These are phyloP conservation scores for Dactylorhiza incarnata DNA, from an alignment of 106 monocot species.

Conservation along the genomic window DNA sequence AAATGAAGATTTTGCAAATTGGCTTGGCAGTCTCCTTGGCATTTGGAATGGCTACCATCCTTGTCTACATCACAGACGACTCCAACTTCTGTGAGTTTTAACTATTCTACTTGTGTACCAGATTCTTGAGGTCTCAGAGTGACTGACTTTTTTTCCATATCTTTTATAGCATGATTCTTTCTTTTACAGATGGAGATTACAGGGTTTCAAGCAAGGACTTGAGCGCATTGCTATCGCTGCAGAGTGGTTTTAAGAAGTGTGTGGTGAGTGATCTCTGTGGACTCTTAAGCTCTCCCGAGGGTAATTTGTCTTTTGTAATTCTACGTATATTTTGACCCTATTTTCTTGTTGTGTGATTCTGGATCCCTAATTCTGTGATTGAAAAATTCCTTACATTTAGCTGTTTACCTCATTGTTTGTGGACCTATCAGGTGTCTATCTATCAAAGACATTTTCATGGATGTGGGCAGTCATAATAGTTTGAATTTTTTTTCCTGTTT, in stretches of 20 bases:
- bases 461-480: not conserved
- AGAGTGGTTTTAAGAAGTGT: constrained; percentile 53
- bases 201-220: constrained; percentile 40
- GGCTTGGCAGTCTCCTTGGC: constrained; percentile 33
- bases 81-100: constrained; percentile 30
- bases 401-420: not conserved
- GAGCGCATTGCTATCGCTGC: constrained; percentile 33
- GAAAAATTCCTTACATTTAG: not conserved
- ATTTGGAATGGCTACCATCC: constrained; percentile 41
- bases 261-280: constrained; percentile 44
- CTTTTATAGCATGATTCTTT: not conserved
- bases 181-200: constrained; percentile 18
- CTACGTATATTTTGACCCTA: not conserved
- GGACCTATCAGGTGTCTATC: not conserved
- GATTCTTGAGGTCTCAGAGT: not conserved
- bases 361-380: not conserved
- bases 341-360: not conserved
- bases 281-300: not conserved
- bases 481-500: not conserved
- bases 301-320: not conserved
- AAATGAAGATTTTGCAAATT: constrained; percentile 52
- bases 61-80: constrained; percentile 54
- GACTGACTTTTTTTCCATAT: not conserved
- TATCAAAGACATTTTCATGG: not conserved
- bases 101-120: too few species aligned